A percentile compares a stretch with the other conserved stretches of the same genome.
phyloP scores from a whole-genome alignment of 768 basidiomycete species.

The Lactarius psammicola region DNA sequence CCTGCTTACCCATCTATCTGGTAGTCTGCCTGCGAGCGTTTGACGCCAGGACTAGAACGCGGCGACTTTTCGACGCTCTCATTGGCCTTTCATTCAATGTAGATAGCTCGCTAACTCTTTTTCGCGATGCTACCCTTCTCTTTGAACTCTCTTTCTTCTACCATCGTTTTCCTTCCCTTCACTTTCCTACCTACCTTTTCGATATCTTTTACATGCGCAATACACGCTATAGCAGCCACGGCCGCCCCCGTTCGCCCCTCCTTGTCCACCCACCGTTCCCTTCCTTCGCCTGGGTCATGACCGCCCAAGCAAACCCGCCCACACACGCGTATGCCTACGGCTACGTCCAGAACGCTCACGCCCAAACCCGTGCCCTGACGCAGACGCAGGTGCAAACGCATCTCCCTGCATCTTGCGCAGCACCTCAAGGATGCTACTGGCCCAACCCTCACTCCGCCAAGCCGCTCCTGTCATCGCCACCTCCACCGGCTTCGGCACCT shows the following conservation, averaged over 20 bases:
- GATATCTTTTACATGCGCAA: conserved; percentile 1
- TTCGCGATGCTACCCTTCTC: background rate
- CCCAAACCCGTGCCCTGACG: background rate
- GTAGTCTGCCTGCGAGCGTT: background rate
- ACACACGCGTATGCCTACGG: conserved; percentile 7
- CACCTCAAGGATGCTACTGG: too few relatives aligned
- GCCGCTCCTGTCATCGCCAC: background rate
- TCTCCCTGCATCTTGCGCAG: background rate
- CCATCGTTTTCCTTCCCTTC: background rate
- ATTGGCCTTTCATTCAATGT: conserved; percentile 6
- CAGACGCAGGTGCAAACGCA: background rate
- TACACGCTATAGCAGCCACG: background rate
- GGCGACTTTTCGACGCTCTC: conserved; percentile 14
- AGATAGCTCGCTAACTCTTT: background rate
- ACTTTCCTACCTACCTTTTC: background rate
- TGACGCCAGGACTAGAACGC: background rate
- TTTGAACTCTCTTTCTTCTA: conserved; percentile 1
- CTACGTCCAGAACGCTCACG: conserved; percentile 13
- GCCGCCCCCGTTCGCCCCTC: background rate
- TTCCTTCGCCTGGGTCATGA: conserved; percentile 23
- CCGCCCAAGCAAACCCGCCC: conserved; percentile 18
- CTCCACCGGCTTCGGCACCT: too few relatives aligned
- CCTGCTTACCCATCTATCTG: background rate
- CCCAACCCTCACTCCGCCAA: background rate
- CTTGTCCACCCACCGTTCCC: conserved; percentile 23